Evolutionary conservation across 2,329 filamentous ascomycete species (phyloP).

Genomic region (Colletotrichum sp.): DNA sequence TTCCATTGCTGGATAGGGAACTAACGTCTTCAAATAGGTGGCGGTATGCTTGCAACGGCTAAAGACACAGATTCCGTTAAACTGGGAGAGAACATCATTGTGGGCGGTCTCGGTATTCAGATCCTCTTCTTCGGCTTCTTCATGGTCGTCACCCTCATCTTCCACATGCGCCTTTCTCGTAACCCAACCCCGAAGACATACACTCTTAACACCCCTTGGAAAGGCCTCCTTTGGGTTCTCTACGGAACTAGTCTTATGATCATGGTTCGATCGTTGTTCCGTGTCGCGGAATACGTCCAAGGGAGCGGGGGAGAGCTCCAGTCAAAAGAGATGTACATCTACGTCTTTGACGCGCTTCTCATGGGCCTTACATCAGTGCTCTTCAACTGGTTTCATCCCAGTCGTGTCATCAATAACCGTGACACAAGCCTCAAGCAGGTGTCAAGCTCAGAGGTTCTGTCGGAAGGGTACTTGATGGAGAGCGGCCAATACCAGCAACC

Average conservation of each 20-base stretch:
- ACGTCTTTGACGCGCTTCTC: constrained; percentile 42
- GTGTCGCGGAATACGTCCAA: constrained; percentile 46
- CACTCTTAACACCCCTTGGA: constrained; percentile 31
- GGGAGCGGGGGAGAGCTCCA: constrained; percentile 38
- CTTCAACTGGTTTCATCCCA: constrained; percentile 24
- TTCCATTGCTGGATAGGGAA: neutral
- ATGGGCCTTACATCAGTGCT: constrained; percentile 31
- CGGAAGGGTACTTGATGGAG: constrained; percentile 9
- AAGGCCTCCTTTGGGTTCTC: constrained; percentile 30
- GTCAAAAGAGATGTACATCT: constrained; percentile 39
- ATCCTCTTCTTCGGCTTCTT: constrained; percentile 62
- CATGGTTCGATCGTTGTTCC: constrained; percentile 44
- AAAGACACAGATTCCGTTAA: constrained; percentile 21
- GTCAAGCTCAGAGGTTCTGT: neutral
- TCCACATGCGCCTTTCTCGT: constrained; percentile 42
- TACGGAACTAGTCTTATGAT: constrained; percentile 37
- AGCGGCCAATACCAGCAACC: constrained; percentile 2
- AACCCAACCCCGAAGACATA: constrained; percentile 17
- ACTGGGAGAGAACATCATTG: constrained; percentile 51
- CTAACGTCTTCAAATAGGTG: neutral
- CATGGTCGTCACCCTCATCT: constrained; percentile 49
- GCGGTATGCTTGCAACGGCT: constrained; percentile 25
- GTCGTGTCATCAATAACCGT: constrained; percentile 3
- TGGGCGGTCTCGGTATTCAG: constrained; percentile 59
- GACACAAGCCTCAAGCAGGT: neutral